Conservation (phyloP, 495 filamentous ascomycete genomes). For the Symbiotaphrina buchneri region DNA sequence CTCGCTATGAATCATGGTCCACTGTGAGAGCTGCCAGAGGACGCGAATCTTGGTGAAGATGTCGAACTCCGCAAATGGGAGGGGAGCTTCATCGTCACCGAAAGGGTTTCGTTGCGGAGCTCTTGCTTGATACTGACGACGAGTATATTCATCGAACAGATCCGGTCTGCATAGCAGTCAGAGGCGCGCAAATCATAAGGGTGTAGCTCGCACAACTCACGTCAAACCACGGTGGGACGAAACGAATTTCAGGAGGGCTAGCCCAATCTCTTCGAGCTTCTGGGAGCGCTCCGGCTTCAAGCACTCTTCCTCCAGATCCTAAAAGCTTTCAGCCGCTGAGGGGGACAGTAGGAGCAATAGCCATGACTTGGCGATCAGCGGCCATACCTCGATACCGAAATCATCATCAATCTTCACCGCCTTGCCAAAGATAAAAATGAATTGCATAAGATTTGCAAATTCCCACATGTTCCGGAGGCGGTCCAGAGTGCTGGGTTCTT, state of each 20-base stretch:
- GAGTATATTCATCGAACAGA: slow-evolving; percentile 85
- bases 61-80: slow-evolving; percentile 61
- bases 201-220: slow-evolving; percentile 25
- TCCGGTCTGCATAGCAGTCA: slow-evolving; percentile 32
- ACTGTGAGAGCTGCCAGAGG: slow-evolving; percentile 73
- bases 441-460: slow-evolving; percentile 87
- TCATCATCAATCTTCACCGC: slow-evolving; percentile 74
- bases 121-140: slow-evolving; percentile 71
- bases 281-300: slow-evolving; percentile 51
- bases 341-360: slow-evolving; percentile 4
- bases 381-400: slow-evolving; percentile 61
- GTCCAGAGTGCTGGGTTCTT: slow-evolving; percentile 32
- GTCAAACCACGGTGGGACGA: slow-evolving; percentile 83
- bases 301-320: slow-evolving; percentile 84
- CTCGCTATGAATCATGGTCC: slow-evolving; percentile 72
- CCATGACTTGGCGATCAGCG: neutral
- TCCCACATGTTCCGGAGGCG: slow-evolving; percentile 78
- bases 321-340: slow-evolving; percentile 1
- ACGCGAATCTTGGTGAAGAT: slow-evolving; percentile 70
- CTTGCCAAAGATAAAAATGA: slow-evolving; percentile 71
- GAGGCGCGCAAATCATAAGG: slow-evolving; percentile 2
- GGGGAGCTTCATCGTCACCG: slow-evolving; percentile 49
- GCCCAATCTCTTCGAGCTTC: slow-evolving; percentile 58
- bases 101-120: slow-evolving; percentile 69
- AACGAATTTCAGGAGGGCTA: slow-evolving; percentile 75